Evolutionary conservation across 1,139 yeast species (phyloP).

Genomic region (Torulaspora pretoriensis): DNA sequence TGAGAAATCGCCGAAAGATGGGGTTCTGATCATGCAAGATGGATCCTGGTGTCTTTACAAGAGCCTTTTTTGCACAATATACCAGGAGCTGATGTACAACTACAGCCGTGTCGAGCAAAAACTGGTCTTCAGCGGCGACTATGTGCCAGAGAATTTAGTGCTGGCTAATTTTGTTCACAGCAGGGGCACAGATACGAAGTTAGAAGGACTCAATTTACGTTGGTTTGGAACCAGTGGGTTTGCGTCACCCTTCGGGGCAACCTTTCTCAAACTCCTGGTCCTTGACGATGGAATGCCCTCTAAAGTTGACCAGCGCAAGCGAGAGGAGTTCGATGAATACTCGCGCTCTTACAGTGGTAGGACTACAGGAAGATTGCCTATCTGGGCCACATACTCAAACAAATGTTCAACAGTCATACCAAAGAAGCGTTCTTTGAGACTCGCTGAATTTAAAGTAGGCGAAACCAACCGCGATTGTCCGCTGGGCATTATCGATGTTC

Average conservation of each 20-base stretch:
- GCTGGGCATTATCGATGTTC: conserved; percentile 27
- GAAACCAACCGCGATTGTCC: conserved; percentile 19
- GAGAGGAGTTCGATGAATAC: conserved; percentile 16
- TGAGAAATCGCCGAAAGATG: conserved; percentile 14
- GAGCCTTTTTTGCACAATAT: conserved; percentile 25
- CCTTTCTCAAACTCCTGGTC: conserved; percentile 29
- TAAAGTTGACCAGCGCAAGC: conserved; percentile 22
- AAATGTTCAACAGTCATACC: conserved; percentile 31
- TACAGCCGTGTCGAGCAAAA: conserved; percentile 24
- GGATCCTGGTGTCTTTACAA: conserved; percentile 19
- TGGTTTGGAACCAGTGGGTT: conserved; percentile 36
- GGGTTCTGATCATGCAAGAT: conserved; percentile 16
- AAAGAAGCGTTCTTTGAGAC: conserved; percentile 31
- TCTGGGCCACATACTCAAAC: conserved; percentile 35
- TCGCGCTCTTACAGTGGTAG: conserved; percentile 16
- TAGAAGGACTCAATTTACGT: conserved; percentile 26
- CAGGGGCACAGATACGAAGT: conserved; percentile 27
- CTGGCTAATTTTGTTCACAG: conserved; percentile 27
- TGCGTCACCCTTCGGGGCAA: conserved; percentile 34
- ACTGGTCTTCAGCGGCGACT: conserved; percentile 19
- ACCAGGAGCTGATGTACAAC: conserved; percentile 16
- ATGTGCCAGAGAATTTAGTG: conserved; percentile 10
- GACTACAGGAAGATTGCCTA: conserved; percentile 27
- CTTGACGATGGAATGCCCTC: conserved; percentile 36
- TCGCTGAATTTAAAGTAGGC: conserved; percentile 35